These are phyloP conservation scores for Kodamaea derodonti DNA, from an alignment of 1,139 yeast genomes.

Conservation along the genomic window DNA sequence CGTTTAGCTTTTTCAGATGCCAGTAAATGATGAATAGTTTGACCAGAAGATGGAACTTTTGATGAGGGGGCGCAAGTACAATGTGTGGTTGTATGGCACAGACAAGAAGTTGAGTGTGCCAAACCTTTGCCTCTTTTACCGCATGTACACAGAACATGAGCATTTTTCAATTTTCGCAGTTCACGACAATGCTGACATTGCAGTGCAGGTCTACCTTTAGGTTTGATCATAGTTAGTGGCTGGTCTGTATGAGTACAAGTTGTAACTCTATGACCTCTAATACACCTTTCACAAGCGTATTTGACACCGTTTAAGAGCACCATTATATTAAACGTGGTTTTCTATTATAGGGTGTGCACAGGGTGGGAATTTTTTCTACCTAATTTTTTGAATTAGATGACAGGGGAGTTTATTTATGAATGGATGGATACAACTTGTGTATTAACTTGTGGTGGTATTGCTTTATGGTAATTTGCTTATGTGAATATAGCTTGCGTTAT, in stretches of 20 bases:
- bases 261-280: conserved; percentile 92
- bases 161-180: conserved; percentile 63
- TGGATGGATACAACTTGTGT: too few species aligned
- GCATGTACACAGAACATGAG: conserved; percentile 75
- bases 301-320: conserved; percentile 87
- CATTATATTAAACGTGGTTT: conserved; percentile 41
- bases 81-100: conserved; percentile 49
- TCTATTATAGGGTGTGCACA: too few species aligned
- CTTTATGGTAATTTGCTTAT: too few species aligned
- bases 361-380: too few species aligned
- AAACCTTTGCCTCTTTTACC: conserved; percentile 49
- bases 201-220: conserved; percentile 92
- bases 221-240: conserved; percentile 88
- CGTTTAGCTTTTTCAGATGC: conserved; percentile 28
- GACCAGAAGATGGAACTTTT: conserved; percentile 8
- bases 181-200: conserved; percentile 89
- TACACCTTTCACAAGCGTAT: conserved; percentile 94
- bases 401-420: too few species aligned
- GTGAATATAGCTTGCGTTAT: too few species aligned
- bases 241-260: conserved; percentile 91
- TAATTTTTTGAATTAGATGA: too few species aligned
- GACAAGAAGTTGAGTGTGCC: conserved; percentile 49
- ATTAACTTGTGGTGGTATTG: too few species aligned
- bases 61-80: conserved; percentile 54
- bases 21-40: conserved; percentile 14